These are phyloP conservation scores for Sutorius eximius DNA, from an alignment of 1,284 basidiomycete genomes.

Conservation along the genomic window DNA sequence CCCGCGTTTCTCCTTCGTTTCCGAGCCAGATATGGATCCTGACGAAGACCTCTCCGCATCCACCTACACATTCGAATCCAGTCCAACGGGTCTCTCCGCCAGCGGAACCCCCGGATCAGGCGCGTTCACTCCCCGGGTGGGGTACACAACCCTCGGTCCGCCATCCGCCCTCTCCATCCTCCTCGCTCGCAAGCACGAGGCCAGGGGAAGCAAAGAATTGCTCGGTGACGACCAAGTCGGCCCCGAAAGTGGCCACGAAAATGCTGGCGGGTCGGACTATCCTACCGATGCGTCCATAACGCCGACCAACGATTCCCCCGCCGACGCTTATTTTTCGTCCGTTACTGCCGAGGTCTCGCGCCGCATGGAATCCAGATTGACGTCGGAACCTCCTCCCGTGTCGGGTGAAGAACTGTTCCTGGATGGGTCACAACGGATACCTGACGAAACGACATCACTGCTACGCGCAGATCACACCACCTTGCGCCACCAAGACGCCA, in stretches of 20 bases:
- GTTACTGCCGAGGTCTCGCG: not conserved
- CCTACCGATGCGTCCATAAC: conserved; percentile 18
- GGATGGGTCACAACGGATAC: conserved; percentile 1
- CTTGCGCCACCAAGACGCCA: conserved; percentile 3
- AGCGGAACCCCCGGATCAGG: conserved; percentile 12
- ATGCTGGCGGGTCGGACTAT: not conserved
- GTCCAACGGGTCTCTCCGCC: conserved; percentile 9
- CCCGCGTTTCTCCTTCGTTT: conserved; percentile 23
- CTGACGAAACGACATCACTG: conserved; percentile 24
- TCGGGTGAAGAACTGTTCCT: not conserved
- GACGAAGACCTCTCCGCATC: conserved; percentile 35
- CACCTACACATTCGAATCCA: conserved; percentile 36
- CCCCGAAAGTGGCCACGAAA: not conserved
- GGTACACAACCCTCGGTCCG: conserved; percentile 18
- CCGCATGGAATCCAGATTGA: not conserved
- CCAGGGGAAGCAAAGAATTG: not conserved
- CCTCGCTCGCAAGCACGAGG: conserved; percentile 33
- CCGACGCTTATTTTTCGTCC: conserved; percentile 6
- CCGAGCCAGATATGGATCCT: conserved; percentile 28
- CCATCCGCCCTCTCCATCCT: conserved; percentile 47
- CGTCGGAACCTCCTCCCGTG: not conserved
- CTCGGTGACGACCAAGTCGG: conserved; percentile 1
- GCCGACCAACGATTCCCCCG: conserved; percentile 22
- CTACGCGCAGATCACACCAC: conserved; percentile 17
- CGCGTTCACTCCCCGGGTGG: conserved; percentile 18